These are phyloP conservation scores for Arthrobotrys conoides DNA, from an alignment of 2,329 filamentous ascomycete species.

Conservation along the genomic window DNA sequence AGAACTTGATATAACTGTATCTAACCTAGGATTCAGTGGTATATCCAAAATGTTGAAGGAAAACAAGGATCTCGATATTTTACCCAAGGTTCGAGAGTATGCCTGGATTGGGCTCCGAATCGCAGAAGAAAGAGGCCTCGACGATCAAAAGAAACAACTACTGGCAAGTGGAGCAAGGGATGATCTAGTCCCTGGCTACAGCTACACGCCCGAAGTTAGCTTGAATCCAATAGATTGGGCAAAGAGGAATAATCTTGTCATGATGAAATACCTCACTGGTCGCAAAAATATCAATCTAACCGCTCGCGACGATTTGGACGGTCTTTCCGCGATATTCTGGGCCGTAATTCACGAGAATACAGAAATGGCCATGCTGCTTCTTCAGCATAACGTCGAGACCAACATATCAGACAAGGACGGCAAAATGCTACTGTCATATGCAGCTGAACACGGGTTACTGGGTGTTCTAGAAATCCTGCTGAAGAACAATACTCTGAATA, in stretches of 20 bases:
- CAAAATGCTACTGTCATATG: slow-evolving; percentile 30
- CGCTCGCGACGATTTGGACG: slow-evolving; percentile 16
- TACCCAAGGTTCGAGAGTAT: slow-evolving; percentile 25
- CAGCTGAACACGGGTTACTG: slow-evolving; percentile 27
- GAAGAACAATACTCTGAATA: slow-evolving; percentile 2
- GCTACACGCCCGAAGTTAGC: slow-evolving; percentile 2
- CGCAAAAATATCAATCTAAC: slow-evolving; percentile 17
- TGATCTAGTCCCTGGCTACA: slow-evolving; percentile 31
- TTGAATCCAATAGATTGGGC: slow-evolving; percentile 39
- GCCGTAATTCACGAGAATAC: slow-evolving; percentile 41
- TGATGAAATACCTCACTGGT: slow-evolving; percentile 36
- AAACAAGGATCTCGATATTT: not conserved
- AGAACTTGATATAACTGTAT: slow-evolving; percentile 7
- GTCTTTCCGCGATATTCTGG: slow-evolving; percentile 37
- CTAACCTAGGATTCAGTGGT: slow-evolving; percentile 38
- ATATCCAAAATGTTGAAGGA: slow-evolving; percentile 39
- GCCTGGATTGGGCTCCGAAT: slow-evolving; percentile 40
- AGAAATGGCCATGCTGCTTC: slow-evolving; percentile 33
- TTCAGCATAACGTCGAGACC: slow-evolving; percentile 20
- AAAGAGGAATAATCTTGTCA: slow-evolving; percentile 21
- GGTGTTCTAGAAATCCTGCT: slow-evolving; percentile 16
- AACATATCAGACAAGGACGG: slow-evolving; percentile 36
- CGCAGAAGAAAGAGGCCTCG: slow-evolving; percentile 36
- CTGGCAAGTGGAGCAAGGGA: slow-evolving; percentile 32
- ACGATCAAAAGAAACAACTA: slow-evolving; percentile 16